Evolutionary conservation across 2,329 filamentous ascomycete genomes (phyloP).

Genomic region (Pezicula rhizophila): DNA sequence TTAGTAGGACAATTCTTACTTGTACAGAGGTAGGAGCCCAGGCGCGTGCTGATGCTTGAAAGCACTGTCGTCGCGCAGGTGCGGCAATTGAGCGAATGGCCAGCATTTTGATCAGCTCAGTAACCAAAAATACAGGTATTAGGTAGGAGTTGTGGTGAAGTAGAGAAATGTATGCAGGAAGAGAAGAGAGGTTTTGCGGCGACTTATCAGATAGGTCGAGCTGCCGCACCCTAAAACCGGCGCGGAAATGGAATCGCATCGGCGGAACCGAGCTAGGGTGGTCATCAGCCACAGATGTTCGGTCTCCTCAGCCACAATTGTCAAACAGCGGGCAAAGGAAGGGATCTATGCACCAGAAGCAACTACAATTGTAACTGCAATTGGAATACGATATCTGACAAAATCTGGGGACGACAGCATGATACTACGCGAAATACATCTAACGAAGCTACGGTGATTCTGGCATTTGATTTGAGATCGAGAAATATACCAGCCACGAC

Average conservation of each 20-base stretch:
- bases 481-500: background rate
- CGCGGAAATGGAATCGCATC: too few relatives aligned
- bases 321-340: too few relatives aligned
- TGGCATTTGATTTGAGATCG: background rate
- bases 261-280: too few relatives aligned
- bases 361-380: too few relatives aligned
- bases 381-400: too few relatives aligned
- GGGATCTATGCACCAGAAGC: too few relatives aligned
- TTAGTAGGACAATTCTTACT: constrained; percentile 39
- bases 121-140: constrained; percentile 12
- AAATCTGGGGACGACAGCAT: background rate
- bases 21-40: constrained; percentile 44
- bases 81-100: constrained; percentile 71
- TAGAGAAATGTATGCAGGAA: constrained; percentile 1
- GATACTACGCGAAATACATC: background rate
- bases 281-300: background rate
- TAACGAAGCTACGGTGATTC: too few relatives aligned
- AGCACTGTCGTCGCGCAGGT: constrained; percentile 71
- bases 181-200: background rate
- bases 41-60: constrained; percentile 60
- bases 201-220: background rate
- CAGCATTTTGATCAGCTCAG: constrained; percentile 61
- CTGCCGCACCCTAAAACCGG: background rate
- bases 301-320: background rate
- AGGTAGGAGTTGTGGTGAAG: constrained; percentile 1